Conservation (phyloP, 2,329 filamentous ascomycete species). For the Seiridium unicorne region DNA sequence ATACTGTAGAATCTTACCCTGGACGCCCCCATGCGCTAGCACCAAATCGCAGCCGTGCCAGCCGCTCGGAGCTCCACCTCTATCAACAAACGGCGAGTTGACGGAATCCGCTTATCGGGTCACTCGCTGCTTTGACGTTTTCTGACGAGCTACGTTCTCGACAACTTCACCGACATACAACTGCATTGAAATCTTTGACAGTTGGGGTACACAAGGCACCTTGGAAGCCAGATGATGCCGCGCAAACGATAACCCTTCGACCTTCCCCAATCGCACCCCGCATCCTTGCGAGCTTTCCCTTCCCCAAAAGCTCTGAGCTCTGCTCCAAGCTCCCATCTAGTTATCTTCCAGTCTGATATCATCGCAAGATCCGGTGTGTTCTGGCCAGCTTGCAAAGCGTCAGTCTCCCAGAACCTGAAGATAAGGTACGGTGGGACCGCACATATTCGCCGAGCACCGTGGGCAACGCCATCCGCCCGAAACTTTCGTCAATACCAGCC, state of each 20-base stretch:
- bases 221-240: not conserved
- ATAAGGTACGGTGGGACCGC: not conserved
- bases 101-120: constrained; percentile 3
- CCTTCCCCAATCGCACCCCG: constrained; percentile 1
- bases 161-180: not conserved
- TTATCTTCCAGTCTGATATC: not conserved
- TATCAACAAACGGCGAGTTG: not conserved
- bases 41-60: not conserved
- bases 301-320: not conserved
- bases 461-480: constrained; percentile 2
- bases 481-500: constrained; percentile 2
- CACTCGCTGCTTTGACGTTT: not conserved
- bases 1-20: not conserved
- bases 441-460: not conserved
- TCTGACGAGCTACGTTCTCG: not conserved
- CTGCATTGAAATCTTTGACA: not conserved
- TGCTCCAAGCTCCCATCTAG: not conserved
- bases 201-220: not conserved
- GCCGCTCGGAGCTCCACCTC: not conserved
- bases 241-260: not conserved
- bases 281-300: not conserved
- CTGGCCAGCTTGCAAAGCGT: no score
- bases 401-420: no score
- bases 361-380: not conserved
- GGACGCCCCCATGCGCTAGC: not conserved